These are phyloP conservation scores for Chlorociboria aeruginascens DNA, from an alignment of 495 filamentous ascomycete species.

Conservation along the genomic window DNA sequence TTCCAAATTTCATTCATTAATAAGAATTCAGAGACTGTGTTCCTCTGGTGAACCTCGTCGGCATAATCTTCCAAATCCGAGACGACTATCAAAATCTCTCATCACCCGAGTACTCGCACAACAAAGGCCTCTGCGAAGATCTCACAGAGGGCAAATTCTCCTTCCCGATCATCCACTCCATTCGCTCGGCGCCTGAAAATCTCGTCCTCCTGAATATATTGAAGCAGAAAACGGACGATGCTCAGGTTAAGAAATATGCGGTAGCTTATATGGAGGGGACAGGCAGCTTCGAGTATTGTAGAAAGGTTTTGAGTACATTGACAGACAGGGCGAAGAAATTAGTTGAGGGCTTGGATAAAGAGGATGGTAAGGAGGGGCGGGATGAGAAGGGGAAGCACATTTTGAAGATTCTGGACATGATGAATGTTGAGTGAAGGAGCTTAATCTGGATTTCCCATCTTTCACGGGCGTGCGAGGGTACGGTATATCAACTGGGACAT, in stretches of 20 bases:
- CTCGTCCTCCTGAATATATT: slow-evolving; percentile 83
- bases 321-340: slow-evolving; percentile 51
- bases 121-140: slow-evolving; percentile 95
- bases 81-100: slow-evolving; percentile 93
- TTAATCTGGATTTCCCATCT: too few relatives aligned
- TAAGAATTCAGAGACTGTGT: slow-evolving; percentile 52
- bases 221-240: slow-evolving; percentile 74
- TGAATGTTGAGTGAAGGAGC: slow-evolving; percentile 3
- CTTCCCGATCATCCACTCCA: slow-evolving; percentile 92
- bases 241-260: slow-evolving; percentile 84
- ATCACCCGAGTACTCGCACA: slow-evolving; percentile 58
- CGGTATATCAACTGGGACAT: too few relatives aligned
- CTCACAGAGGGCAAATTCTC: slow-evolving; percentile 97
- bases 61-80: slow-evolving; percentile 90
- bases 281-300: slow-evolving; percentile 80
- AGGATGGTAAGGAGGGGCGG: too few relatives aligned
- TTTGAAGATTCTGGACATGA: slow-evolving; percentile 37
- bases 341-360: slow-evolving; percentile 55
- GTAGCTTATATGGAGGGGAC: slow-evolving; percentile 85
- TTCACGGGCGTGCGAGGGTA: too few relatives aligned
- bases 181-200: slow-evolving; percentile 68
- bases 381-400: slow-evolving; percentile 29
- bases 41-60: slow-evolving; percentile 78
- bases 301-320: slow-evolving; percentile 54
- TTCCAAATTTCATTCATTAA: slow-evolving; percentile 1